A percentile compares a stretch with the other conserved stretches of the same genome.
phyloP scores from a whole-genome alignment of 2,329 filamentous ascomycete species.

The Cylindrodendrum hubeiense region DNA sequence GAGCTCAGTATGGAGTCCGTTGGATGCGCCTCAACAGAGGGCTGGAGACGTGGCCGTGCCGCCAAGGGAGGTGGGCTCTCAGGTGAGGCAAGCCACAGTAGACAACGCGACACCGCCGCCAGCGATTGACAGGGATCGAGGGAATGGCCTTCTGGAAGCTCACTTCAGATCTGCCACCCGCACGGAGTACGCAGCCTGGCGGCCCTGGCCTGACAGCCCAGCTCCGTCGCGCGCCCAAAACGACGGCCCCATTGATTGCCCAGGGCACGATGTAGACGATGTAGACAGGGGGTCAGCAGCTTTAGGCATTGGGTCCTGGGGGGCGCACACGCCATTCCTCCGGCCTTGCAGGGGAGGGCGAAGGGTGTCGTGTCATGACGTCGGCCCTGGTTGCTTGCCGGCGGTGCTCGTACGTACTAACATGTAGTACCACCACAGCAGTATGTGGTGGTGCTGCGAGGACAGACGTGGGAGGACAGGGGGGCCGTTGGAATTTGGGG shows the following conservation, averaged over 20 bases:
- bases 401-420: background rate
- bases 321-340: conserved; percentile 41
- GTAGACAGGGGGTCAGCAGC: conserved; percentile 14
- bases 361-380: conserved; percentile 39
- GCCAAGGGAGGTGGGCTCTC: conserved; percentile 37
- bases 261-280: conserved; percentile 12
- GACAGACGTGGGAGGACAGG: conserved; percentile 18
- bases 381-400: conserved; percentile 28
- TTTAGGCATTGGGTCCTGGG: conserved; percentile 24
- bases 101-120: conserved; percentile 38
- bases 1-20: background rate
- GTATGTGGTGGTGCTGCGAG: background rate
- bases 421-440: background rate
- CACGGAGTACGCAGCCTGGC: conserved; percentile 30
- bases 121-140: conserved; percentile 29
- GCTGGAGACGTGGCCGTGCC: conserved; percentile 26
- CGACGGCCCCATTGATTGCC: conserved; percentile 33
- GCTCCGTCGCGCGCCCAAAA: conserved; percentile 42
- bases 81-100: conserved; percentile 46
- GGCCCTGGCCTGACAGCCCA: conserved; percentile 38
- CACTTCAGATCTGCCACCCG: conserved; percentile 40
- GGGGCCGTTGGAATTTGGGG: conserved; percentile 21
- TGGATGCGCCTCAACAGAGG: conserved; percentile 1
- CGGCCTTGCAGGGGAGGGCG: conserved; percentile 38
- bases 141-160: conserved; percentile 40